phyloP scores from a whole-genome alignment of 306 rosid genomes.

The Quercus ilex region DNA sequence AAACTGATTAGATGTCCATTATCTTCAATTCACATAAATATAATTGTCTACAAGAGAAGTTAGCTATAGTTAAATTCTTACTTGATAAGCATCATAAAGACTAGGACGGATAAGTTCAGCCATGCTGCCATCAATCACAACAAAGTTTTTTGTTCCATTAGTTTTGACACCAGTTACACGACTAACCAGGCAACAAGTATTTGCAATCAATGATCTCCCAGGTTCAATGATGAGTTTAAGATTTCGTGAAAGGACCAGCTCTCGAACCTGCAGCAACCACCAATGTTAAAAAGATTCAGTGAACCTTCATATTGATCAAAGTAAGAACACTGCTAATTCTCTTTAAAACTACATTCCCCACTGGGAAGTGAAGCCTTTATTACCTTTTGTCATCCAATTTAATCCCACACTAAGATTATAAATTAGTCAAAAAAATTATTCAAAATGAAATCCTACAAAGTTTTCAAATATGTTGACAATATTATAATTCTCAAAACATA shows the following conservation, averaged over 20 bases:
- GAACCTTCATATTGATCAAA: neutral
- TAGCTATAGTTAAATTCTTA: constrained; percentile 25
- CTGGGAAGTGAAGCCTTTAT: neutral
- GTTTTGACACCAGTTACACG: constrained; percentile 95
- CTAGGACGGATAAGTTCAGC: constrained; percentile 99
- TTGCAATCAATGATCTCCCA: constrained; percentile 93
- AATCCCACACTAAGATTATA: neutral
- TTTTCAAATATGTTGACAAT: neutral
- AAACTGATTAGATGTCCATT: neutral
- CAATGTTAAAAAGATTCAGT: neutral
- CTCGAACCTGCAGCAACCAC: constrained; percentile 58
- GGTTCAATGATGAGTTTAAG: constrained; percentile 96
- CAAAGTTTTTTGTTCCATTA: constrained; percentile 85
- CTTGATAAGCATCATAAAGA: constrained; percentile 94
- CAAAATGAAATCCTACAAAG: neutral
- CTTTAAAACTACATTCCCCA: neutral
- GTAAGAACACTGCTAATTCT: neutral
- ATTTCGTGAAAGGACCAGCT: constrained; percentile 70
- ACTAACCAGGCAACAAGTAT: constrained; percentile 87
- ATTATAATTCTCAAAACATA: neutral
- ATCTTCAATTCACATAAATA: neutral
- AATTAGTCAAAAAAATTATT: neutral
- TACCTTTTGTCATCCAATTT: neutral
- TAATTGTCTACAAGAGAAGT: constrained; percentile 2
- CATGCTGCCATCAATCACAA: constrained; percentile 97